These are phyloP conservation scores for Alternaria consortialis DNA, from an alignment of 2,329 filamentous ascomycete species.

Conservation along the genomic window DNA sequence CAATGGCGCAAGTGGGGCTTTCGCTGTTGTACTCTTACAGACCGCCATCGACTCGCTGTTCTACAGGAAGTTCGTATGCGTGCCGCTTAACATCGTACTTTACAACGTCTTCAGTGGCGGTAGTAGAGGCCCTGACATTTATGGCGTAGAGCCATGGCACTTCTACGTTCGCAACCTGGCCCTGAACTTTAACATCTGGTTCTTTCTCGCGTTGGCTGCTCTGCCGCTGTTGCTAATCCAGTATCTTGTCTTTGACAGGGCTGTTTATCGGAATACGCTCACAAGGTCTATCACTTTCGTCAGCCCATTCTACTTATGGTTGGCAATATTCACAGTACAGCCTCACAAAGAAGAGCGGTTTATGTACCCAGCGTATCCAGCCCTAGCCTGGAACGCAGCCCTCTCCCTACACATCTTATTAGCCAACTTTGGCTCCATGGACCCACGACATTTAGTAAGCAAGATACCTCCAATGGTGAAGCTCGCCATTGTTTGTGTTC, in stretches of 20 bases:
- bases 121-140: slow-evolving; percentile 84
- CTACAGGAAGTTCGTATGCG: slow-evolving; percentile 79
- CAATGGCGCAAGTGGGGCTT: slow-evolving; percentile 71
- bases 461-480: slow-evolving; percentile 81
- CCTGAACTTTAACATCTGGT: slow-evolving; percentile 97
- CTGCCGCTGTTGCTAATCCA: slow-evolving; percentile 80
- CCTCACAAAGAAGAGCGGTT: slow-evolving; percentile 98
- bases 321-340: slow-evolving; percentile 88
- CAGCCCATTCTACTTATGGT: slow-evolving; percentile 91
- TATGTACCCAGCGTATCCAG: slow-evolving; percentile 97
- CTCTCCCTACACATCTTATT: slow-evolving; percentile 84
- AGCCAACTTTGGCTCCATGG: slow-evolving; percentile 74
- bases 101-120: slow-evolving; percentile 92
- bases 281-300: slow-evolving; percentile 81
- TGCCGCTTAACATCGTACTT: slow-evolving; percentile 90
- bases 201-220: slow-evolving; percentile 77
- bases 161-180: slow-evolving; percentile 93
- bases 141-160: slow-evolving; percentile 95
- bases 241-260: slow-evolving; percentile 69
- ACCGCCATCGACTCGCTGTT: slow-evolving; percentile 80
- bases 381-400: slow-evolving; percentile 87
- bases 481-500: slow-evolving; percentile 66
- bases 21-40: slow-evolving; percentile 74
- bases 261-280: slow-evolving; percentile 72
- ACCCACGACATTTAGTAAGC: slow-evolving; percentile 72